These are phyloP conservation scores for Clavulina sp. DNA, from an alignment of 768 basidiomycete species.

Conservation along the genomic window DNA sequence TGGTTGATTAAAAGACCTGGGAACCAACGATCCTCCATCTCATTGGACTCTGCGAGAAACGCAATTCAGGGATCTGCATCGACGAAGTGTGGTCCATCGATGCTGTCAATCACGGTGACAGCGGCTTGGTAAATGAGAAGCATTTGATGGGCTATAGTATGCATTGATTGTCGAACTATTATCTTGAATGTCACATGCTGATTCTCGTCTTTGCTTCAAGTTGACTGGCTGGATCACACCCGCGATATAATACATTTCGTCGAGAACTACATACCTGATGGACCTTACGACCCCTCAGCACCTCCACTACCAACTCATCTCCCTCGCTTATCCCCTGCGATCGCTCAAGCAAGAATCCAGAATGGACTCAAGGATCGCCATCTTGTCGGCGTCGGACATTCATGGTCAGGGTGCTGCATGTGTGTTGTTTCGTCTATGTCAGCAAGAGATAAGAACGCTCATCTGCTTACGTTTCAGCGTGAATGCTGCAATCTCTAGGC, in stretches of 20 bases:
- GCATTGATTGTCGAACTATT: neutral
- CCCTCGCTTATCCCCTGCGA: slow-evolving; percentile 22
- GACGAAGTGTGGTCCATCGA: slow-evolving; percentile 75
- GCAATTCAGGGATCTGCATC: slow-evolving; percentile 23
- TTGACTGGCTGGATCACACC: slow-evolving; percentile 59
- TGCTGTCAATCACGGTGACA: slow-evolving; percentile 69
- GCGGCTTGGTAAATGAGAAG: slow-evolving; percentile 49
- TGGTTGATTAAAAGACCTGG: slow-evolving; percentile 41
- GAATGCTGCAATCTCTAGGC: slow-evolving; percentile 46
- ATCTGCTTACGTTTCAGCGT: slow-evolving; percentile 22
- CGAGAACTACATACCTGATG: slow-evolving; percentile 39
- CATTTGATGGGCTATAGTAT: slow-evolving; percentile 43
- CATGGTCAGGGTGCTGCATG: slow-evolving; percentile 66
- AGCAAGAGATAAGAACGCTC: too few species aligned
- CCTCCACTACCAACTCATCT: slow-evolving; percentile 37
- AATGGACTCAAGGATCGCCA: too few species aligned
- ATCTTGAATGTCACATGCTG: neutral
- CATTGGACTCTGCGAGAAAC: slow-evolving; percentile 22
- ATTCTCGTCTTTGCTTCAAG: slow-evolving; percentile 20
- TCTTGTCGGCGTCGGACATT: slow-evolving; percentile 66
- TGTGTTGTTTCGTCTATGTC: too few species aligned
- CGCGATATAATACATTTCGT: slow-evolving; percentile 70
- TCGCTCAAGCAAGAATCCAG: slow-evolving; percentile 25
- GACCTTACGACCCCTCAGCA: too few species aligned
- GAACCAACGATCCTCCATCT: slow-evolving; percentile 46